Conservation (phyloP, 2,329 filamentous ascomycete species). For the Penicillium sp. region DNA sequence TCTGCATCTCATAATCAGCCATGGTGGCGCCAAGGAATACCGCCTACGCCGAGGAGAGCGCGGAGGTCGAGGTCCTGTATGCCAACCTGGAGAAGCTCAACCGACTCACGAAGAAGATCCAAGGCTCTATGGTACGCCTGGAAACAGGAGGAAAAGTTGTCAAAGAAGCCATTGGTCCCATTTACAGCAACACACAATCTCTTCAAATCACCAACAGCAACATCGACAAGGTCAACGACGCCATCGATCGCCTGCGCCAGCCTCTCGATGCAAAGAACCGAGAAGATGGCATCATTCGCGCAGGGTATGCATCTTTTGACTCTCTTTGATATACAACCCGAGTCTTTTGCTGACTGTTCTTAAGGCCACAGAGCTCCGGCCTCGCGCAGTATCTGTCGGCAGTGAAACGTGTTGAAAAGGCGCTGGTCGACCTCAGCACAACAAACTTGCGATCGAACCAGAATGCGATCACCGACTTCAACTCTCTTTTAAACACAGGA, state of each 20-base stretch:
- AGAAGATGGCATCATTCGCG: slow-evolving; percentile 87
- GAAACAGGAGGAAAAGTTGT: slow-evolving; percentile 88
- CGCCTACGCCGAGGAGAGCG: slow-evolving; percentile 64
- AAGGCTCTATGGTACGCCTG: slow-evolving; percentile 77
- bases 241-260: slow-evolving; percentile 83
- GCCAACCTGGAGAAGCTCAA: slow-evolving; percentile 86
- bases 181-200: slow-evolving; percentile 87
- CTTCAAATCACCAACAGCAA: slow-evolving; percentile 87
- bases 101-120: slow-evolving; percentile 91
- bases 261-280: slow-evolving; percentile 89
- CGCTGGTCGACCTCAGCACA: slow-evolving; percentile 77
- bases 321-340: background rate
- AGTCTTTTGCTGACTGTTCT: background rate
- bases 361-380: slow-evolving; percentile 73
- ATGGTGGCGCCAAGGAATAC: slow-evolving; percentile 58
- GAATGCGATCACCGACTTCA: slow-evolving; percentile 77
- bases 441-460: slow-evolving; percentile 94
- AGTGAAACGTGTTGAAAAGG: slow-evolving; percentile 81
- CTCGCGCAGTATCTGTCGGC: slow-evolving; percentile 83
- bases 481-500: slow-evolving; percentile 71
- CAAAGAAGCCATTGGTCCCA: slow-evolving; percentile 84
- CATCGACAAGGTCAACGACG: slow-evolving; percentile 78
- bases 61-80: slow-evolving; percentile 65
- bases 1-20: slow-evolving; percentile 8
- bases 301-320: slow-evolving; percentile 54